phyloP scores from a whole-genome alignment of 257 asterid genomes.

The Gentiana dahurica region DNA sequence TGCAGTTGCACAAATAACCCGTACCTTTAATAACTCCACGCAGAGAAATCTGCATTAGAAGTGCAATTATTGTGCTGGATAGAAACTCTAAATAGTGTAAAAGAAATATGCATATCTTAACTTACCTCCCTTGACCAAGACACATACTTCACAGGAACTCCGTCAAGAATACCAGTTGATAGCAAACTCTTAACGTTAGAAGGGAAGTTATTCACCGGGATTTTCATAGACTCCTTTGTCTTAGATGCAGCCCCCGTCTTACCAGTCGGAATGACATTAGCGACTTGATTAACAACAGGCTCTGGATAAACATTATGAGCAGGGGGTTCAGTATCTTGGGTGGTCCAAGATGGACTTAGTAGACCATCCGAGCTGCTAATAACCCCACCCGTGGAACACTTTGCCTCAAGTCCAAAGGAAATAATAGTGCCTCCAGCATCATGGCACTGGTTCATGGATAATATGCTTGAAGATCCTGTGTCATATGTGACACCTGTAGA shows the following conservation, averaged over 20 bases:
- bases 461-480: conserved; percentile 29
- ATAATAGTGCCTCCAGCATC: conserved; percentile 34
- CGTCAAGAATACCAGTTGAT: conserved; percentile 79
- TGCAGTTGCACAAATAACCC: conserved; percentile 65
- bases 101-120: conserved; percentile 4
- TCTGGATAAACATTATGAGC: conserved; percentile 19
- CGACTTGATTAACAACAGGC: conserved; percentile 16
- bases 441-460: conserved; percentile 29
- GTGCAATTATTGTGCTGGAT: conserved; percentile 3
- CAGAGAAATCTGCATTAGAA: conserved; percentile 49
- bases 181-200: conserved; percentile 61
- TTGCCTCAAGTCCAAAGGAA: conserved; percentile 40
- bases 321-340: conserved; percentile 22
- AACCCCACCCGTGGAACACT: conserved; percentile 26
- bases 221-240: conserved; percentile 42
- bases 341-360: conserved; percentile 30
- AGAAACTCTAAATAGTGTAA: background rate
- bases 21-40: conserved; percentile 59
- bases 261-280: conserved; percentile 21
- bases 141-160: conserved; percentile 79
- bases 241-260: conserved; percentile 22
- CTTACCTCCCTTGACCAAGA: conserved; percentile 86
- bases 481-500: conserved; percentile 17
- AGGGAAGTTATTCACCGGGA: conserved; percentile 46
- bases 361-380: conserved; percentile 25